A percentile compares a stretch with the other conserved stretches of the same genome.
phyloP scores from a whole-genome alignment of 768 basidiomycete species.

The Arthromyces matolae region DNA sequence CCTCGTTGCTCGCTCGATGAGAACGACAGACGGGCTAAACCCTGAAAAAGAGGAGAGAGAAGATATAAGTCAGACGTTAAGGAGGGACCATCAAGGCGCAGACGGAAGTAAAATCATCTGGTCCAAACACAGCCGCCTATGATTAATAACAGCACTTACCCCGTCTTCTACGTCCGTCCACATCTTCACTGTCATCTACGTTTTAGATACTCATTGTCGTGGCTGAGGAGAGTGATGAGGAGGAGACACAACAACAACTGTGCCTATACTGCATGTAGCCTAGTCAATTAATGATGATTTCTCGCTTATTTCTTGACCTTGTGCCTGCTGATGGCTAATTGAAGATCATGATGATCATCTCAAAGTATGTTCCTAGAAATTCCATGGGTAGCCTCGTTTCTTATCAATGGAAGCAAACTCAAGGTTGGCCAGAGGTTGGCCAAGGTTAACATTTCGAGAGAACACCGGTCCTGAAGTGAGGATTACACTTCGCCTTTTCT shows the following conservation, averaged over 20 bases:
- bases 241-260: background rate
- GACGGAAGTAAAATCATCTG: conserved; percentile 16
- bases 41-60: conserved; percentile 6
- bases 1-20: conserved; percentile 15
- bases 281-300: conserved; percentile 11
- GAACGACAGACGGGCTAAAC: conserved; percentile 18
- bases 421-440: no score
- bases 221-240: background rate
- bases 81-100: conserved; percentile 12
- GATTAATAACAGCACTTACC: conserved; percentile 12
- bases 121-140: conserved; percentile 16
- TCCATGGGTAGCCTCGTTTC: no score
- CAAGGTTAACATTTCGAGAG: no score
- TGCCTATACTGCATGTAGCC: background rate
- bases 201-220: conserved; percentile 2
- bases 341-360: no score
- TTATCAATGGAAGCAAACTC: no score
- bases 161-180: conserved; percentile 13
- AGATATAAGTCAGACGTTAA: conserved; percentile 16
- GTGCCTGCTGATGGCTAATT: no score
- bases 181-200: conserved; percentile 2
- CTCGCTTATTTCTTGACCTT: conserved; percentile 16
- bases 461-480: no score
- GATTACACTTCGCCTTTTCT: no score
- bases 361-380: no score